Evolutionary conservation across 2,329 filamentous ascomycete species (phyloP), one percentile per base, ranked within the genome.

Genomic region (Exophiala alcalophila): DNA sequence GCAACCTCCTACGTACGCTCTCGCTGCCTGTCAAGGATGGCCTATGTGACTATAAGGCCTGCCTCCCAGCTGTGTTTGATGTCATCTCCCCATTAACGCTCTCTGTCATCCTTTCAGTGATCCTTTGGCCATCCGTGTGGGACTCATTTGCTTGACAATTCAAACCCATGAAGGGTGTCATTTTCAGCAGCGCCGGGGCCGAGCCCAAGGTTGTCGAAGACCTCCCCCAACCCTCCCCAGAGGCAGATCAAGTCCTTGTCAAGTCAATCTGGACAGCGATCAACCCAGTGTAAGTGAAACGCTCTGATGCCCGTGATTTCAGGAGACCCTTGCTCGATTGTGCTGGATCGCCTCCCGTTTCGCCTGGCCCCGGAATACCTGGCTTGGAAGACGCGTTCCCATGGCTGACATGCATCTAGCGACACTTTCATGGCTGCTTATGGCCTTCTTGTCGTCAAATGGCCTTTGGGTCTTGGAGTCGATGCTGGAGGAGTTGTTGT

Each of bases 251-350:
- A 40, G 47, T 63, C 12, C 56, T 64, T 10, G 58, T 64, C 30
- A 62, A 61, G 40, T 53, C 54, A 1, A 46, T 62, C 12, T 62
- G 58, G 37, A 53, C 53, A 3, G 60, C 58, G 10, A 53, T 64
- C 20, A 62, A 62, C 43, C 61, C 61, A 11, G 59, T 59, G 59
- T 62, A 54, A 40, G 55, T 49, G 9, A 14, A 20, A 25, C 11
- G 12, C 14, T 15, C 21, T 21, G n/a, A 35, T n/a, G n/a, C n/a
- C n/a, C n/a, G n/a, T 23, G 12, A 5, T 24, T 11, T 44, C 26
- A 20, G n/a, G n/a, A 6, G 21, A 7, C 20, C 15, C 20, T 10
- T 4, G 2, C 32, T 33, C 14, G n/a, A 3, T 15, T 33, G 33
- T 31, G 31, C 38, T 21, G 18, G 10, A 10, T 19, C 25, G 9